Conservation (phyloP, 176 grass and related monocot species). For the Musa schizocarpa region DNA sequence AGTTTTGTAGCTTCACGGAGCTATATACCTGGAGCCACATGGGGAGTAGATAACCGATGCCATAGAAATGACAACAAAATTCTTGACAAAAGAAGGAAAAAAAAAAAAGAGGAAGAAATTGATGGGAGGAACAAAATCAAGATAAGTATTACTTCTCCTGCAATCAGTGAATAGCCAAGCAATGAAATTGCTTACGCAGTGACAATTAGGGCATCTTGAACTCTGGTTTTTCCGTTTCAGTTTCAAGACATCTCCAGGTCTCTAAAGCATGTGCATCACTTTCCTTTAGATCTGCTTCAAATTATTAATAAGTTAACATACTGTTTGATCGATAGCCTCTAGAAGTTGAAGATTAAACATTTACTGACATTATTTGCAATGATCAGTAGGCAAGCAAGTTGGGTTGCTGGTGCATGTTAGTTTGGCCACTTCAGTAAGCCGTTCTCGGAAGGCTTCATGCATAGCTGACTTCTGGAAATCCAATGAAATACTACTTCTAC, state of each 20-base stretch:
- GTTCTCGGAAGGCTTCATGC: constrained; percentile 50
- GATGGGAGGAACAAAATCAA: too few species aligned
- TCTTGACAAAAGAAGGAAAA: too few species aligned
- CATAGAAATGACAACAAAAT: too few species aligned
- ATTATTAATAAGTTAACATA: not conserved
- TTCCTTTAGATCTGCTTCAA: not conserved
- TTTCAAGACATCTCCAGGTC: not conserved
- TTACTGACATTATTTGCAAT: not conserved
- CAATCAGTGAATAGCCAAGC: too few species aligned
- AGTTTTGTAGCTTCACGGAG: too few species aligned
- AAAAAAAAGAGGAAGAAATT: too few species aligned
- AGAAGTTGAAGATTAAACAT: not conserved
- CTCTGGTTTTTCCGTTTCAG: too few species aligned
- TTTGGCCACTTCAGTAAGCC: constrained; percentile 42
- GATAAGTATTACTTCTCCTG: too few species aligned
- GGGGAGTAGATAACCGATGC: too few species aligned
- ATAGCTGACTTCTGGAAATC: constrained; percentile 49
- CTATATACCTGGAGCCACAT: too few species aligned
- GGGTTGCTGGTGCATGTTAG: constrained; percentile 15
- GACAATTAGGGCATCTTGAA: too few species aligned
- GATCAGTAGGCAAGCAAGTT: not conserved
- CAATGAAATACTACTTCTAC: constrained; percentile 31
- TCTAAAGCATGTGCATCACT: not conserved
- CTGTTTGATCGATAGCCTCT: not conserved
- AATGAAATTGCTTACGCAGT: too few species aligned